Base-by-base conservation (phyloP, 1,284 basidiomycete species). In the Trametes sp. region DNA sequence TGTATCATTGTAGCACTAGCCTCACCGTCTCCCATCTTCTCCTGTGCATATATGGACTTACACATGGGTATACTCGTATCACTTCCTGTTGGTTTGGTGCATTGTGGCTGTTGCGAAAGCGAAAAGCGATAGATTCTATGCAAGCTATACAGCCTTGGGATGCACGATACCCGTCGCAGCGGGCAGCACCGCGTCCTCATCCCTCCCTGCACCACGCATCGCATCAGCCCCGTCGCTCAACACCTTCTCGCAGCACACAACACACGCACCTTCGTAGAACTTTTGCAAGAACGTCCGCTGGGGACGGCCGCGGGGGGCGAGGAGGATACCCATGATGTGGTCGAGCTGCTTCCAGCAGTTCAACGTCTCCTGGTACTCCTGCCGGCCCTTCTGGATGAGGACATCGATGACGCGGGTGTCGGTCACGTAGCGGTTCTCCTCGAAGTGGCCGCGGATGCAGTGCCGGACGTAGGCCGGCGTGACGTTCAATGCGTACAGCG, bases 331-430 rank as follows among this genome's bases (percentile, higher is more conserved):
- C 74, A 88, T 76, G 26, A 94, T 79, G 73, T 93, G 92, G 65
- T 92, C 89, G 44, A 82, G 81, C 81, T 94, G 92, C 77, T 96
- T 96, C 96, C 96, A 98, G 70, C 85, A 86, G 75, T 98, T 98
- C 84, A 98, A 85, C 51, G 92, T 92, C 83, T 96, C 98, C 82
- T 99, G 98, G 75, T 89, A 96, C 72, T 98, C 96, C 78, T 90
- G 90, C 67, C 89, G 82, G 64, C 87, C 87, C 84, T 98, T 98
- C 77, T 91, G 85, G 54, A 98, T 76, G 70, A 98, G 83, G 54
- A 98, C 81, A 76, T 99, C 95, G 75, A 98, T 88, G 46, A 94
- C 88, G 59, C 89, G 87, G 35, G 88, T 78, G 80, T 99, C 95
- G 55, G 89, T 87, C 54, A 98, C 87, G 72, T 92, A 81, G 64